These are phyloP conservation scores for Triticum urartu DNA, from an alignment of 176 grass and related monocot genomes.

Conservation along the genomic window DNA sequence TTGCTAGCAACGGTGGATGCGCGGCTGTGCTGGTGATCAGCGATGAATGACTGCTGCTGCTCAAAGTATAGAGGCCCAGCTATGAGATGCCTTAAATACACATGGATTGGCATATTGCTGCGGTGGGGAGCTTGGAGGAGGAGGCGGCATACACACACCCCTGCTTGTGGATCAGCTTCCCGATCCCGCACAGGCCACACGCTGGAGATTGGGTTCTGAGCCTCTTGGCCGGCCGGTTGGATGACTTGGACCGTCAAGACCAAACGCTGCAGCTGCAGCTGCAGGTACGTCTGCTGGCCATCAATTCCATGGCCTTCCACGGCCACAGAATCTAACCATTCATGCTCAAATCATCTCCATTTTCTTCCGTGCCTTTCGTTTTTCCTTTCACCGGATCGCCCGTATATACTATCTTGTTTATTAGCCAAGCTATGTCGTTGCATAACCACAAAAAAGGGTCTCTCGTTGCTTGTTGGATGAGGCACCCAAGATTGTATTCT, in stretches of 20 bases:
- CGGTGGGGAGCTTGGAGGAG: not conserved
- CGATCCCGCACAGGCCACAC: constrained; percentile 55
- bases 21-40: not conserved
- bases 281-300: constrained; percentile 28
- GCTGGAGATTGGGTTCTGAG: constrained; percentile 57
- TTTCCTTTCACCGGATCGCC: not conserved
- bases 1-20: not conserved
- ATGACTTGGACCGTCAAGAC: constrained; percentile 23
- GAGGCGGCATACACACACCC: not conserved
- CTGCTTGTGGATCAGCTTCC: constrained; percentile 58
- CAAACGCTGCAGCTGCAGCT: not conserved
- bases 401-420: not conserved
- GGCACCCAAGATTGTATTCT: constrained; percentile 17
- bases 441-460: constrained; percentile 22
- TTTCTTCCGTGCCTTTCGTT: not conserved
- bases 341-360: not conserved
- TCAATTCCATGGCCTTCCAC: not conserved
- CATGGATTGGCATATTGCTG: not conserved
- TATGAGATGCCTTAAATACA: constrained; percentile 32
- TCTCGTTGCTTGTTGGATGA: constrained; percentile 27
- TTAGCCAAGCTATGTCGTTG: not conserved
- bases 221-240: constrained; percentile 34
- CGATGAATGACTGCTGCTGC: constrained; percentile 11
- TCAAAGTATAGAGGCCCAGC: constrained; percentile 36
- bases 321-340: constrained; percentile 25